Conservation (phyloP, 2,329 filamentous ascomycete genomes). For the Penicillium sp. region DNA sequence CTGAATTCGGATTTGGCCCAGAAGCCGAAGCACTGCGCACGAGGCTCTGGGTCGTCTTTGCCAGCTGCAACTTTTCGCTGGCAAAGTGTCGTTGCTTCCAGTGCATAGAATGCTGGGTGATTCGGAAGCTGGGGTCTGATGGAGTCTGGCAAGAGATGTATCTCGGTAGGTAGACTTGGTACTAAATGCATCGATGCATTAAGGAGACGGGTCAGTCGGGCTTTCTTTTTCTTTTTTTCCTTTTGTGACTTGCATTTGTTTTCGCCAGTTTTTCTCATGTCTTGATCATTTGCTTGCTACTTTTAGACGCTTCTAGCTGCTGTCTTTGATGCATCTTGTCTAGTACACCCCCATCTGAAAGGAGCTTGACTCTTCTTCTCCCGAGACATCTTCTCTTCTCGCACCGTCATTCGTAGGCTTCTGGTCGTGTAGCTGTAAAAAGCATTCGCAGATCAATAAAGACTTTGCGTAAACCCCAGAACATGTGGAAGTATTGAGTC, state of each 20-base stretch:
- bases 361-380: too few relatives aligned
- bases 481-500: too few relatives aligned
- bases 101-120: background rate
- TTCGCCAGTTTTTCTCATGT: background rate
- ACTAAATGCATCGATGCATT: background rate
- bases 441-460: too few relatives aligned
- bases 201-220: background rate
- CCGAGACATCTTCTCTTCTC: too few relatives aligned
- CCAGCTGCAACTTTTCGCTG: background rate
- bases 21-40: background rate
- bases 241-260: background rate
- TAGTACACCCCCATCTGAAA: background rate
- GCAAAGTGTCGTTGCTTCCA: background rate
- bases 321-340: background rate
- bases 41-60: conserved; percentile 1
- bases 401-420: too few relatives aligned
- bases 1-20: background rate
- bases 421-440: too few relatives aligned
- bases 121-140: background rate
- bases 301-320: background rate
- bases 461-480: too few relatives aligned
- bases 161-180: background rate
- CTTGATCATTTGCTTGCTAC: background rate
- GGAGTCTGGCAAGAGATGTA: background rate
- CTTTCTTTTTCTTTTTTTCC: background rate